Base-by-base conservation (phyloP, 148 eudicot genomes). In the Chenopodium quinoa region DNA sequence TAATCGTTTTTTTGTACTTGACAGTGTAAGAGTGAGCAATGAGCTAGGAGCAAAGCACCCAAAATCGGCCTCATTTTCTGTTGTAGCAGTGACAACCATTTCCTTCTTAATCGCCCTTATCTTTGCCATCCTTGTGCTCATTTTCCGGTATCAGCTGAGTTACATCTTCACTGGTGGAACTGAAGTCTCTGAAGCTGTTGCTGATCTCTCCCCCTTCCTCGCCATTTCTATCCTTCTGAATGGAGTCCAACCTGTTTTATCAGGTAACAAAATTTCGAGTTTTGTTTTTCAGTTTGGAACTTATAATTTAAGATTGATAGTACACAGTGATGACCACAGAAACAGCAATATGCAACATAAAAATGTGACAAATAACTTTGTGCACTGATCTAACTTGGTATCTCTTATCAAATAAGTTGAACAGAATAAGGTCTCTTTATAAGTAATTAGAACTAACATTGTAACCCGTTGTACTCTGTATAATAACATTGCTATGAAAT, bases 11-110 rank as follows among this genome's bases (percentile, higher is more conserved):
- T 71, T 48, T 47, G 52, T 37, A 7, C 19, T 27, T 79, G 3
- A 23, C 72, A 90, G 93, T 85, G 93, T 91, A 79, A 86, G 93
- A 64, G 93, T 91, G 63, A 85, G 93, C 81, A 91, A 91, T 79
- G 93, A 89, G 84, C 82, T 91, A n/a, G 93, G 93, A 62, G 90
- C 91, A 50, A 82, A 85, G 13, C 86, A 89, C 20, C 93, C 93
- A 8, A 91, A 88, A 47, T 89, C 93, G 11, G 91, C 93, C 23
- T 76, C 91, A 47, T 88, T 91, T 52, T 76, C 93, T 4, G 91
- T 91, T 5, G 82, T 91, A 27, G 79, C 87, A 47, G 90, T 85
- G 40, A 89, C 89, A 31, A 37, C 62, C 4, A 46, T 78, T 23
- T 91, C 91, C 10, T 75, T 82, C 75, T 10, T 76, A 22, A 79